These are phyloP conservation scores for Coniferiporia sulphurascens DNA, from an alignment of 1,284 basidiomycete species.

Conservation along the genomic window DNA sequence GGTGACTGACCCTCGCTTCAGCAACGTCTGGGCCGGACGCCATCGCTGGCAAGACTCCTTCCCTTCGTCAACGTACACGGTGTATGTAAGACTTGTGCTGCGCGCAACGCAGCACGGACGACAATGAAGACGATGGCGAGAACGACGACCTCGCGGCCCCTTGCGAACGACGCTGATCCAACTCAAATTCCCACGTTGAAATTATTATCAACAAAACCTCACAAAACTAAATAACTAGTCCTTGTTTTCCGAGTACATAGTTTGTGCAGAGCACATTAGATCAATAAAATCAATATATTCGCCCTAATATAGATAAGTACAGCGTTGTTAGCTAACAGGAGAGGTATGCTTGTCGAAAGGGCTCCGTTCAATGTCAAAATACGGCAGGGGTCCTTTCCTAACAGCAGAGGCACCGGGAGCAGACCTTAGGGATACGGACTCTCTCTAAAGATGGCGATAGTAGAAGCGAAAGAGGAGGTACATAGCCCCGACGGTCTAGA, in stretches of 20 bases:
- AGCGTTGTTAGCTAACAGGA: too few relatives aligned
- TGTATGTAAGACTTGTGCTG: neutral
- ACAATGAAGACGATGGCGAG: neutral
- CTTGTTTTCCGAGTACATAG: neutral
- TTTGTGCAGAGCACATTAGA: neutral
- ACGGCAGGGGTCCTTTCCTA: too few relatives aligned
- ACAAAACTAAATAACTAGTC: neutral
- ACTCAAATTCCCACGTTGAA: constrained; percentile 7
- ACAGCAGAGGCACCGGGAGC: too few relatives aligned
- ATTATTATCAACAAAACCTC: neutral
- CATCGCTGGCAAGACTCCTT: neutral
- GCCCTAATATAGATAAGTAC: too few relatives aligned
- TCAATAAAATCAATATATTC: too few relatives aligned
- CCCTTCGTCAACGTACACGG: neutral
- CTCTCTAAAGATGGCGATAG: too few relatives aligned
- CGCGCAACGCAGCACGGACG: neutral
- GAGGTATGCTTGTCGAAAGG: too few relatives aligned
- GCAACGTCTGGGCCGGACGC: constrained; percentile 12
- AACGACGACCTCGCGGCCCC: neutral
- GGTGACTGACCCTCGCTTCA: constrained; percentile 10
- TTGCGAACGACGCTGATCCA: neutral
- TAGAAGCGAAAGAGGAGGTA: too few relatives aligned
- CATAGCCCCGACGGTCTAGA: too few relatives aligned
- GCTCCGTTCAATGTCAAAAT: too few relatives aligned
- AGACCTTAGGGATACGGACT: too few relatives aligned